Evolutionary conservation across 352 stramenopile species (phyloP).

Genomic region (Phytophthora europaea): DNA sequence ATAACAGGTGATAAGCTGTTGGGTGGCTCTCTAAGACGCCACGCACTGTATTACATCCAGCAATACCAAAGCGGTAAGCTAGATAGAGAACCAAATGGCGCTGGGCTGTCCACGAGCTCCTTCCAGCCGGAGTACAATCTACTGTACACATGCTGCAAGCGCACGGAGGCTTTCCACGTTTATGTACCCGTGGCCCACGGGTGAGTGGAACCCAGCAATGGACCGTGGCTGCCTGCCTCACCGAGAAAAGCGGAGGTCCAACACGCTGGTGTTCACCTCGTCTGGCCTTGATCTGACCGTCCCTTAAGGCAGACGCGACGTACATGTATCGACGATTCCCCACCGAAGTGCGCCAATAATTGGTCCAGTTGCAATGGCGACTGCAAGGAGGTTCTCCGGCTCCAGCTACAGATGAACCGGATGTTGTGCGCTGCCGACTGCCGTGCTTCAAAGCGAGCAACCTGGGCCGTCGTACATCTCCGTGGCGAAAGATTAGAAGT

Average conservation of each 20-base stretch:
- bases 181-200: too few relatives aligned
- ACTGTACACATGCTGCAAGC: background rate
- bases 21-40: too few relatives aligned
- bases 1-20: too few relatives aligned
- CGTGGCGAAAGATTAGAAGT: background rate
- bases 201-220: too few relatives aligned
- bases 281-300: background rate
- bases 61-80: background rate
- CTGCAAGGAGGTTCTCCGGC: constrained; percentile 32
- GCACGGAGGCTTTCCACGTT: background rate
- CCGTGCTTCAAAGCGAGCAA: background rate
- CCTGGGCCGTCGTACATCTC: background rate
- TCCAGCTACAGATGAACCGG: constrained; percentile 30
- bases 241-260: background rate
- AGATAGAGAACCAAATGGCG: constrained; percentile 1
- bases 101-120: background rate
- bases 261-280: constrained; percentile 1
- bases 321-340: background rate
- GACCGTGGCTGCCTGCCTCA: background rate
- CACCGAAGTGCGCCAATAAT: background rate
- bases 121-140: background rate
- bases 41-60: background rate
- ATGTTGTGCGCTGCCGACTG: constrained; percentile 18
- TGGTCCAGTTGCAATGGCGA: constrained; percentile 8
- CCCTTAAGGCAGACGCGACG: background rate